Evolutionary conservation across 2,329 filamentous ascomycete species (phyloP), one percentile per base, ranked within the genome.

Genomic region (Penicillium sp.): DNA sequence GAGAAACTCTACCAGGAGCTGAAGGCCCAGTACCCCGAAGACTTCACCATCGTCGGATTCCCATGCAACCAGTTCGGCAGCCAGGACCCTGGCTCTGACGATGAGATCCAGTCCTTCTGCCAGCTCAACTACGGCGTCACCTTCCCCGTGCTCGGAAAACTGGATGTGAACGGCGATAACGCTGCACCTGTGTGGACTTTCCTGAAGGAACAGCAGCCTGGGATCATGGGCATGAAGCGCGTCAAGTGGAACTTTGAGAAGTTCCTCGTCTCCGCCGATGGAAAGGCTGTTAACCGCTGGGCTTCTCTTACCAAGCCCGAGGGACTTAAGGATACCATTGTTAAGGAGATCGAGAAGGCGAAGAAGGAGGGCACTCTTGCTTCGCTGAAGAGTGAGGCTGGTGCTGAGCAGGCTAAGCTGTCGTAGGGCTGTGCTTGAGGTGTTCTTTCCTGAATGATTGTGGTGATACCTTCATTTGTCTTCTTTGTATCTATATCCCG

Each of bases 161-260:
- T 90, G 48, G 90, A 97, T 58, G 94, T 97, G 69, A 99, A 99
- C 73, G 94, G 94, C 67, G 85, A 88, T 65, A 80, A 85, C 31
- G 88, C 91, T 46, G 85, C 86, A 66, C 91, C 92, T 1, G 76
- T 96, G 37, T 97, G 82, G 74, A 82, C 89, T 71, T 99, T 82
- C 82, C 72, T 87, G 75, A 87, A 87, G 79, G 75, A 74, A 55
- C 77, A 82, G 74, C 88, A 91, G 80, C 83, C 93, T 1, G 92
- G 94, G 23, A 69, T 97, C 53, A 77, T 97, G 77, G 94, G 94
- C 21, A 73, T 97, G 70, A 93, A 95, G 86, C 77, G 87, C 59
- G 82, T 99, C 68, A 97, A 97, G 88, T 99, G 94, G 94, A 99
- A 99, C 79, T 99, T 97, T 80, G 94, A 99, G 77, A 99, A 99